A percentile compares a stretch with the other conserved stretches of the same genome.
phyloP scores from a whole-genome alignment of 495 filamentous ascomycete species.

The Penicillium roqueforti region DNA sequence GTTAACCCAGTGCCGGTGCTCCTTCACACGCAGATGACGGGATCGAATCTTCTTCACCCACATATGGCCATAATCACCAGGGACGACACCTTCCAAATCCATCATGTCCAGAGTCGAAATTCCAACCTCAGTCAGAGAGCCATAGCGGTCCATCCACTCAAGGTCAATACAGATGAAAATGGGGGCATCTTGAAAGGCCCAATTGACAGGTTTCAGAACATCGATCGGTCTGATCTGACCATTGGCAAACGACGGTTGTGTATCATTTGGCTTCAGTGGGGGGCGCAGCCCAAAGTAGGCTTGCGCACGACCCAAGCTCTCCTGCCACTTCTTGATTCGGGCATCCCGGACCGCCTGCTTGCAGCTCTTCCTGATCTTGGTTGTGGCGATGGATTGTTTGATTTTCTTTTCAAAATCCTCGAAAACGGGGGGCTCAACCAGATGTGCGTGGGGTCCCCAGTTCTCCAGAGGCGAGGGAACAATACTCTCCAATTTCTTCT shows the following conservation, averaged over 20 bases:
- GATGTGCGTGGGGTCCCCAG: constrained; percentile 22
- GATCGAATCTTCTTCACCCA: constrained; percentile 64
- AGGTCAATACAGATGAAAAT: constrained; percentile 78
- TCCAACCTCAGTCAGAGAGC: constrained; percentile 77
- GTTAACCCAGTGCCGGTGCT: constrained; percentile 64
- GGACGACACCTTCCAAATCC: constrained; percentile 48
- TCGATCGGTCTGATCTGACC: constrained; percentile 29
- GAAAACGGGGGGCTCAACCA: constrained; percentile 41
- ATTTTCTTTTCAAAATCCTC: constrained; percentile 49
- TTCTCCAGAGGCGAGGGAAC: constrained; percentile 24
- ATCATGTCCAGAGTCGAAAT: constrained; percentile 75
- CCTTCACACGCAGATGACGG: constrained; percentile 71
- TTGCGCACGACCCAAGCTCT: constrained; percentile 2
- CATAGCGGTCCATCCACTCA: constrained; percentile 69
- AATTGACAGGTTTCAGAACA: constrained; percentile 33
- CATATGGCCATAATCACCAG: constrained; percentile 53
- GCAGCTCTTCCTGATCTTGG: background rate
- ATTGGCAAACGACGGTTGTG: constrained; percentile 2
- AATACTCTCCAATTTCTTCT: constrained; percentile 29
- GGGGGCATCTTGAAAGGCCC: constrained; percentile 49
- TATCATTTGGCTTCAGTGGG: background rate
- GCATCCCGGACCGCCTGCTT: background rate
- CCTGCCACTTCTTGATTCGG: background rate
- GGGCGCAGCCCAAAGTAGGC: constrained; percentile 14
- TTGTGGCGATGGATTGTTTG: background rate